These are phyloP conservation scores for Botryotinia calthae DNA, from an alignment of 2,329 filamentous ascomycete species.

Conservation along the genomic window DNA sequence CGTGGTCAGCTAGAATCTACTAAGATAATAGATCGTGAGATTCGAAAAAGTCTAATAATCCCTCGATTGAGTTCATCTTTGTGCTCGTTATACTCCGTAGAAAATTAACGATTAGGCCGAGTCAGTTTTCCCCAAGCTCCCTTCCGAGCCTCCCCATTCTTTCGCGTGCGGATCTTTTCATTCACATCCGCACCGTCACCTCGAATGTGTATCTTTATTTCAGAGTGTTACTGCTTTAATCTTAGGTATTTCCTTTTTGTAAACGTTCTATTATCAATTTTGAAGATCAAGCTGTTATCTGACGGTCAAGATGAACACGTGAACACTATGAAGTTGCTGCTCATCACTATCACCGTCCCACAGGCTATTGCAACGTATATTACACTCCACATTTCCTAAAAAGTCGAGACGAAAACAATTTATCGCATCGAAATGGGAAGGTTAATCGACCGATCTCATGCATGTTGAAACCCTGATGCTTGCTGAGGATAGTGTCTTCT, in stretches of 20 bases:
- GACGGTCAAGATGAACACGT: not conserved
- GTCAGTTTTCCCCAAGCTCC: not conserved
- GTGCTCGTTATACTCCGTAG: not conserved
- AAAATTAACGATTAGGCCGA: constrained; percentile 9
- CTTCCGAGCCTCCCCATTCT: not conserved
- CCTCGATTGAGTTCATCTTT: not conserved
- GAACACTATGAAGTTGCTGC: not conserved
- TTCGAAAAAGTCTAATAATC: constrained; percentile 1
- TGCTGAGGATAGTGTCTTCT: not conserved
- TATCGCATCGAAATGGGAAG: not conserved
- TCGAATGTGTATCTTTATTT: not conserved
- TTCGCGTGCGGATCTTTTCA: not conserved
- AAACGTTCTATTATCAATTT: not conserved
- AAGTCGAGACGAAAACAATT: constrained; percentile 6
- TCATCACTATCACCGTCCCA: constrained; percentile 3
- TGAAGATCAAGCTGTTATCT: not conserved
- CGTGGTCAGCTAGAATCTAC: constrained; percentile 10
- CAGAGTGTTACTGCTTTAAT: not conserved
- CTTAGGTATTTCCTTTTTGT: not conserved
- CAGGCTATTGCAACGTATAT: not conserved
- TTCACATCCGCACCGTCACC: not conserved
- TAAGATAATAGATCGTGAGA: constrained; percentile 16
- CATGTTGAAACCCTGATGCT: constrained; percentile 17
- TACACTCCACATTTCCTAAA: constrained; percentile 13
- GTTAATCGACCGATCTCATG: constrained; percentile 19